Percentiles rank a stretch among this genome's conserved stretches.
phyloP scores from a whole-genome alignment of 176 grass and related monocot genomes.

The Oryza rufipogon region DNA sequence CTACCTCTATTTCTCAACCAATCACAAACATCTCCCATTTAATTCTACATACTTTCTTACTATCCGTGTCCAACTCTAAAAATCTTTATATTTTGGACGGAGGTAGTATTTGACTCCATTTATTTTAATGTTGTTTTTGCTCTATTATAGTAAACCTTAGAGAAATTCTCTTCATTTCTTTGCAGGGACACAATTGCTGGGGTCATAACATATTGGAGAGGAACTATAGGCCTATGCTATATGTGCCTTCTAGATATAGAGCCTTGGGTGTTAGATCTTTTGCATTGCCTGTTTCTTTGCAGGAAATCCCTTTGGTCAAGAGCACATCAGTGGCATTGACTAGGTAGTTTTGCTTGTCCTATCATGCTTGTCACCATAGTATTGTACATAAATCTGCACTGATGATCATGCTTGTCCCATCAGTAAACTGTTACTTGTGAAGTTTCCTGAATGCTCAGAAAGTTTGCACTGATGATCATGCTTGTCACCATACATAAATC shows the following conservation, averaged over 20 bases:
- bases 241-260: constrained; percentile 48
- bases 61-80: no score
- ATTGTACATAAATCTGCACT: background rate
- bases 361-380: background rate
- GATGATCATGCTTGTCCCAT: no score
- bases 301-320: constrained; percentile 76
- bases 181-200: constrained; percentile 60
- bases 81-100: no score
- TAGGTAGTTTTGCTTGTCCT: constrained; percentile 52
- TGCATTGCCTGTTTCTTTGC: constrained; percentile 58
- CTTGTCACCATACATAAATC: background rate
- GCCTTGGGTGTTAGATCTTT: constrained; percentile 53
- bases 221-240: constrained; percentile 59
- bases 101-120: constrained; percentile 21
- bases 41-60: no score
- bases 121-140: background rate
- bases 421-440: no score
- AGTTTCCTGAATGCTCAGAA: no score
- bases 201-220: constrained; percentile 45
- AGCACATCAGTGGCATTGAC: constrained; percentile 60
- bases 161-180: constrained; percentile 29
- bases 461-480: no score
- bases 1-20: no score
- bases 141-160: constrained; percentile 28
- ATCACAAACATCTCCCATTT: no score